These are phyloP conservation scores for Fusarium penzigii DNA, from an alignment of 2,329 filamentous ascomycete genomes.

Conservation along the genomic window DNA sequence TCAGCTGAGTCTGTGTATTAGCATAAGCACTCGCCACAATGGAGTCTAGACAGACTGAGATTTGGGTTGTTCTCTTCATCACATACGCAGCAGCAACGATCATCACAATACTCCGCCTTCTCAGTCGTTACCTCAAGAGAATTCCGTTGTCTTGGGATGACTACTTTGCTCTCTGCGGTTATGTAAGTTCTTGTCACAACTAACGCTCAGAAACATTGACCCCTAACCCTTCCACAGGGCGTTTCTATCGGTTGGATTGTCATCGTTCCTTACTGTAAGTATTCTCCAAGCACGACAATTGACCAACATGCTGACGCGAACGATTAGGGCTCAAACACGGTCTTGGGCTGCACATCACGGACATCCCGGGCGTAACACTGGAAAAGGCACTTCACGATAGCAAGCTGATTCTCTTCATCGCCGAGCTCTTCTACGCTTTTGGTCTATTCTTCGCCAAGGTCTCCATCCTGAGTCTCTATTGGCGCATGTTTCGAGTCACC, in stretches of 20 bases:
- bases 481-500: constrained; percentile 32
- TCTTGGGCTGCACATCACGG: constrained; percentile 17
- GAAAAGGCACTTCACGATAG: constrained; percentile 7
- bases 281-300: neutral
- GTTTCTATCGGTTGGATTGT: constrained; percentile 19
- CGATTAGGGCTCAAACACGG: constrained; percentile 15
- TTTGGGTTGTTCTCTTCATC: constrained; percentile 16
- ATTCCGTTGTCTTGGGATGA: constrained; percentile 22
- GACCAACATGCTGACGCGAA: neutral
- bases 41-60: constrained; percentile 17
- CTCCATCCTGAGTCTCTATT: constrained; percentile 33
- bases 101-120: constrained; percentile 8
- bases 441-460: constrained; percentile 30
- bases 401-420: constrained; percentile 18
- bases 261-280: constrained; percentile 17
- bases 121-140: constrained; percentile 19
- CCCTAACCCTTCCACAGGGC: neutral
- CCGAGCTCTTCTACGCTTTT: constrained; percentile 30
- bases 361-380: constrained; percentile 8
- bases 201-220: too few relatives aligned
- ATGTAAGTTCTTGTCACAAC: constrained; percentile 5
- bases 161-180: constrained; percentile 18
- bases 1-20: too few relatives aligned
- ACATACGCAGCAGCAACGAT: constrained; percentile 17
- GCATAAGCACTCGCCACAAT: neutral